Conservation (phyloP, 169 alveolate species). For the Plasmodium yoelii region DNA sequence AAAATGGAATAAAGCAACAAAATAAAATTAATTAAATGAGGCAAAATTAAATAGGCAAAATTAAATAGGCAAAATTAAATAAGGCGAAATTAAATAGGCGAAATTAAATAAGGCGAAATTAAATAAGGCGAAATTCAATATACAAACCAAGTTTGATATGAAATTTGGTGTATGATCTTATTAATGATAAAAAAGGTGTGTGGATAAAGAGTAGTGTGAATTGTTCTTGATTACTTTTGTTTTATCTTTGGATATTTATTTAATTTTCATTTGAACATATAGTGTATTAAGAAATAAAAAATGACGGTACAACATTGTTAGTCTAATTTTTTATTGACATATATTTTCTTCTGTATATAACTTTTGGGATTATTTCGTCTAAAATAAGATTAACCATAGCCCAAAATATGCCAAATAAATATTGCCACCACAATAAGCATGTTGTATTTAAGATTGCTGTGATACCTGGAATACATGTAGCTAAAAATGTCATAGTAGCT, state of each 20-base stretch:
- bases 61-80: too few species aligned
- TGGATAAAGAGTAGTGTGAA: too few species aligned
- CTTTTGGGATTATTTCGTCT: constrained; percentile 91
- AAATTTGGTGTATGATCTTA: neutral
- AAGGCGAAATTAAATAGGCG: neutral
- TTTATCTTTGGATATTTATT: neutral
- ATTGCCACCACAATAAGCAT: constrained; percentile 92
- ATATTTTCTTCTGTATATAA: constrained; percentile 82
- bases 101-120: neutral
- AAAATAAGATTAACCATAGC: constrained; percentile 88
- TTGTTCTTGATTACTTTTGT: neutral
- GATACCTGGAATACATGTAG: constrained; percentile 90
- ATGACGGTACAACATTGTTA: neutral
- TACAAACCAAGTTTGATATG: neutral
- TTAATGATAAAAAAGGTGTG: neutral
- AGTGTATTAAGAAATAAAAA: neutral
- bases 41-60: neutral
- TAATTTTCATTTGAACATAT: neutral
- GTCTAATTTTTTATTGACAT: constrained; percentile 24
- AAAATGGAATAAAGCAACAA: neutral
- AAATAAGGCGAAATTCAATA: neutral
- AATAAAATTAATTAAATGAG: neutral
- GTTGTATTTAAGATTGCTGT: constrained; percentile 85
- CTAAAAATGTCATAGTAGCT: constrained; percentile 88
- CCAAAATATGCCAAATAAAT: constrained; percentile 88